Evolutionary conservation across 177 flowering plant genomes (phyloP).

Genomic region (Telopea speciosissima): DNA sequence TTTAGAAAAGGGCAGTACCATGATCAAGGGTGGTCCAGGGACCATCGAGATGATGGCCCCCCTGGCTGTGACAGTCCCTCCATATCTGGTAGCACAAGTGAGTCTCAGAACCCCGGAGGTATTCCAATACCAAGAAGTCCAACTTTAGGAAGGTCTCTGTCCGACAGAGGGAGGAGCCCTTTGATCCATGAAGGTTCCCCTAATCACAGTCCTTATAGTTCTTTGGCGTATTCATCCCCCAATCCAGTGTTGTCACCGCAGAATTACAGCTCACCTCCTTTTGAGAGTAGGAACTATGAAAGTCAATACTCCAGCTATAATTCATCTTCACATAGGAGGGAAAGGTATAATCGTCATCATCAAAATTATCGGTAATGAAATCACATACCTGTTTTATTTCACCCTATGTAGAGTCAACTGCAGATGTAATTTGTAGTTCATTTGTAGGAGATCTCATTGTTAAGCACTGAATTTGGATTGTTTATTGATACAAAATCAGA

Average conservation of each 20-base stretch:
- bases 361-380: slow-evolving; percentile 21
- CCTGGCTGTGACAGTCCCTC: slow-evolving; percentile 46
- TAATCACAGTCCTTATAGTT: slow-evolving; percentile 20
- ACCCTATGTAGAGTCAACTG: background rate
- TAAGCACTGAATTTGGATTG: background rate
- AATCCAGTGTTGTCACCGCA: slow-evolving; percentile 15
- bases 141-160: slow-evolving; percentile 31
- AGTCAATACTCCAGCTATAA: slow-evolving; percentile 12
- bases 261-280: slow-evolving; percentile 15
- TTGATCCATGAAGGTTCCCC: slow-evolving; percentile 30
- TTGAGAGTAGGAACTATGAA: slow-evolving; percentile 11
- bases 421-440: background rate
- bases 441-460: background rate
- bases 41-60: slow-evolving; percentile 57
- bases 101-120: slow-evolving; percentile 29
- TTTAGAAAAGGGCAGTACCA: slow-evolving; percentile 27
- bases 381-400: background rate
- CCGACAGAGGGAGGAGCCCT: slow-evolving; percentile 52
- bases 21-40: slow-evolving; percentile 43
- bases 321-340: slow-evolving; percentile 16
- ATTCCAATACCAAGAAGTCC: slow-evolving; percentile 35
- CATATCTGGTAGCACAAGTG: slow-evolving; percentile 23
- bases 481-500: background rate
- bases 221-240: slow-evolving; percentile 22
- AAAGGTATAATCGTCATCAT: slow-evolving; percentile 15